phyloP scores from a whole-genome alignment of 768 basidiomycete genomes.

The Heimioporus sp. region DNA sequence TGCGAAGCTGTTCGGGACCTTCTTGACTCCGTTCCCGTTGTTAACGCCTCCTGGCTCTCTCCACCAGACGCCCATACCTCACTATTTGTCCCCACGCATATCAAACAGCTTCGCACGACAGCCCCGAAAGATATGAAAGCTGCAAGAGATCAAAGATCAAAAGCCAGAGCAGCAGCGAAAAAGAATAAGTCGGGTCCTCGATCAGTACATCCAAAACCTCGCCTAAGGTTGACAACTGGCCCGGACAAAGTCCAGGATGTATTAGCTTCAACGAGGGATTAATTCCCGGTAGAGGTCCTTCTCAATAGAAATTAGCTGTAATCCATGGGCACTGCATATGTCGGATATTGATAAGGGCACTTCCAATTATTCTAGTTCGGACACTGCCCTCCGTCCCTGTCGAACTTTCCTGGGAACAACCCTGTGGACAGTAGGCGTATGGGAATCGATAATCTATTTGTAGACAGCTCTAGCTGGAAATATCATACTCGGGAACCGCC shows the following conservation, averaged over 20 bases:
- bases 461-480: background rate
- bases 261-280: background rate
- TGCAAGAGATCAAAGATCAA: slow-evolving; percentile 56
- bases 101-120: slow-evolving; percentile 79
- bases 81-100: slow-evolving; percentile 63
- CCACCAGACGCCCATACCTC: slow-evolving; percentile 14
- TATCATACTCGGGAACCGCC: too few relatives aligned
- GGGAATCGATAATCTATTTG: background rate
- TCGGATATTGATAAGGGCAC: too few relatives aligned
- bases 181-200: slow-evolving; percentile 10
- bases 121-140: slow-evolving; percentile 77
- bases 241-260: slow-evolving; percentile 1
- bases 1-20: slow-evolving; percentile 35
- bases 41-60: slow-evolving; percentile 67
- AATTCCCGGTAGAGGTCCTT: background rate
- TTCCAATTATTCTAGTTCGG: too few relatives aligned
- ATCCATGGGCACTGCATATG: too few relatives aligned
- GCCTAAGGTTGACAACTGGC: slow-evolving; percentile 18
- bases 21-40: slow-evolving; percentile 49
- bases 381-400: too few relatives aligned
- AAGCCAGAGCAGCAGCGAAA: slow-evolving; percentile 51
- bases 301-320: background rate
- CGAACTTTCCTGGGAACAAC: too few relatives aligned
- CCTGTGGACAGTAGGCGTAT: background rate
- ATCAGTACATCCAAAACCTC: slow-evolving; percentile 15